Evolutionary conservation across 2,329 filamentous ascomycete genomes (phyloP).

Genomic region (Dothistroma septosporum): DNA sequence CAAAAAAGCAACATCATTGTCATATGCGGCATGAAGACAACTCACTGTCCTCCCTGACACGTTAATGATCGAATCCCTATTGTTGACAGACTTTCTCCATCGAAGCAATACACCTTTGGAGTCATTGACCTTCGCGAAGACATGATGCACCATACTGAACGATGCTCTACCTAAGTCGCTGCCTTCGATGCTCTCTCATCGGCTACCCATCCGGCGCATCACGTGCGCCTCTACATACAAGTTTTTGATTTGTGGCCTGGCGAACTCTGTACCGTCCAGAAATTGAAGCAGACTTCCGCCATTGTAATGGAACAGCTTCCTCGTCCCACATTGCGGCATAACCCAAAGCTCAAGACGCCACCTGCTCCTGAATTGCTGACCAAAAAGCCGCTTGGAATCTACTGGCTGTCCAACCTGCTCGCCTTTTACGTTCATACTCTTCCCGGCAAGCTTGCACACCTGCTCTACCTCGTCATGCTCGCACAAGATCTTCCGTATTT

Average conservation of each 20-base stretch:
- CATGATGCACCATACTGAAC: too few species aligned
- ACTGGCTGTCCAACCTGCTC: background rate
- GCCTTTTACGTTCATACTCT: constrained; percentile 5
- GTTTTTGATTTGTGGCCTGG: constrained; percentile 5
- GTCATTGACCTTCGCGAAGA: too few species aligned
- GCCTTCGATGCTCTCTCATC: background rate
- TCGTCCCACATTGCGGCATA: constrained; percentile 11
- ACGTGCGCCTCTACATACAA: constrained; percentile 17
- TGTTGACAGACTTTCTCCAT: too few species aligned
- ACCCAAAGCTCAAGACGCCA: constrained; percentile 13
- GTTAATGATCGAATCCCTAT: too few species aligned
- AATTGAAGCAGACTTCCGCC: constrained; percentile 7
- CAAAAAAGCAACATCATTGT: too few species aligned
- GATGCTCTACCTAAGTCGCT: background rate
- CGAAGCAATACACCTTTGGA: too few species aligned
- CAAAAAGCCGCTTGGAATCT: constrained; percentile 8
- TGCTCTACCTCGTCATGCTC: constrained; percentile 6
- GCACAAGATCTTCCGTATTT: constrained; percentile 3
- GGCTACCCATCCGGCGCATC: background rate
- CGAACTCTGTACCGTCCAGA: background rate
- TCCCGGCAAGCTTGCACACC: background rate
- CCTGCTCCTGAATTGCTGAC: background rate
- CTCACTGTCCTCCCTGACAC: too few species aligned
- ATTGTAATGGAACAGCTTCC: constrained; percentile 10
- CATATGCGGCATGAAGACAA: too few species aligned